Evolutionary conservation across 805 yeast genomes (phyloP), one percentile per base, ranked within the genome.

Genomic region (Candida easanensis): DNA sequence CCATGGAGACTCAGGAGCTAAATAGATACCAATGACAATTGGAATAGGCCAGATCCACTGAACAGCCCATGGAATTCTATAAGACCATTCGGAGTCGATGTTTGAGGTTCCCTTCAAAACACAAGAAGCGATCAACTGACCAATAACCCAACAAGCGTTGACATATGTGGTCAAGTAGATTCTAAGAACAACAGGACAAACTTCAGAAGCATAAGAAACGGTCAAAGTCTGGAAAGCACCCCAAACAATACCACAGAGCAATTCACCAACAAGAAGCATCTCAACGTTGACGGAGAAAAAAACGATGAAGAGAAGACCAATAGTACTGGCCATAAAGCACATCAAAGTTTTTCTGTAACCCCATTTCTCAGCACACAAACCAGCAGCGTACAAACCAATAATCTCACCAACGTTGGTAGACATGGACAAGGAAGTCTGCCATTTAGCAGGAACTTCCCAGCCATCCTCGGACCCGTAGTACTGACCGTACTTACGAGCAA

Each of bases 1-100:
- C 72, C 73, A 71, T 10, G 77, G 77, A 10, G 74, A 69, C 38
- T 72, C 76, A 1, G 76, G 76, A 19, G 74, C 69, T 13, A 68
- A 51, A 40, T 42, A 65, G 19, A 68, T 62, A 35, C 63, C 64
- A 22, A 69, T 47, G 36, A 65, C 58, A 47, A 52, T 42, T 15
- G 58, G 58, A 33, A 45, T 33, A 14, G 54, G 52, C 57, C 57
- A 55, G n/a, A 49, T 35, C 60, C 60, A 55, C 36, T 56, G 60
- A 13, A 53, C 10, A 4, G 49, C 54, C 48, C 66, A 71, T 2
- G 74, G 74, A 33, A 70, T 57, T 37, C 58, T 54, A 52, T 66
- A 69, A 15, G 71, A 38, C 52, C 62, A 54, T 15, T 58, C 44
- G 7, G 31, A 25, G 3, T 33, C 22, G 32, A 57, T 32, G 6